Base-by-base conservation (phyloP, 495 filamentous ascomycete genomes). In the Eremomyces bilateralis region DNA sequence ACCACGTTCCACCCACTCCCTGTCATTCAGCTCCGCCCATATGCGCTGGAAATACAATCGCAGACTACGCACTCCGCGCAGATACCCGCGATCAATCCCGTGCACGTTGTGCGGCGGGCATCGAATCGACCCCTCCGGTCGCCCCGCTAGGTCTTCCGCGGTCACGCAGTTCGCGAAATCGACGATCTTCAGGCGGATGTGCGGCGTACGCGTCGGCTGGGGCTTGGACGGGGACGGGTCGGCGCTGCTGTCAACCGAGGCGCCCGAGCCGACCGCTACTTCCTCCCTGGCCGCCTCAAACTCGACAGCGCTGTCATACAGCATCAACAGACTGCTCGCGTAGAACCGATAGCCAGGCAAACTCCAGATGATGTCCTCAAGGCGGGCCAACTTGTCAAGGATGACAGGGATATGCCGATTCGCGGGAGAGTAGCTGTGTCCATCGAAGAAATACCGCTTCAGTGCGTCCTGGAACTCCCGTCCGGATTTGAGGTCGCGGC, bases 151-250 rank as follows among this genome's bases (percentile, higher is more conserved):
- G 46, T 93, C 81, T 34, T 84, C 80, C 3, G 79, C 76, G 6
- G 82, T 93, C 4, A 95, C 76, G 42, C 84, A 94, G 49, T 97
- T 97, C 18, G 88, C 88, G 60, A 97, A 97, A 51, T 97, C 88
- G 29, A 92, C 84, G 50, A 97, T 91, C 53, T 94, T 94, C 49
- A 97, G 65, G 46, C 91, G 76, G 39, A 97, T 80, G 33, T 73
- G 63, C 5, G 56, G 51, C 37, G 46, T 47, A 37, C 47, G 58
- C 30, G 48, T 54, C 10, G 28, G 12, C 20, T 18, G n/a, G n/a
- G 19, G 16, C 1, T 20, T 41, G 5, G 33, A 15, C 5, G 30
- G 30, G 12, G 35, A 19, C 2, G 29, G 12, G 19, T 31, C 3
- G 12, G 15, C 12, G 5, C 12, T 15, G 10, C 57, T 33, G 29